phyloP scores from a whole-genome alignment of 495 filamentous ascomycete genomes.

The Hypoxylon crocopeplum region DNA sequence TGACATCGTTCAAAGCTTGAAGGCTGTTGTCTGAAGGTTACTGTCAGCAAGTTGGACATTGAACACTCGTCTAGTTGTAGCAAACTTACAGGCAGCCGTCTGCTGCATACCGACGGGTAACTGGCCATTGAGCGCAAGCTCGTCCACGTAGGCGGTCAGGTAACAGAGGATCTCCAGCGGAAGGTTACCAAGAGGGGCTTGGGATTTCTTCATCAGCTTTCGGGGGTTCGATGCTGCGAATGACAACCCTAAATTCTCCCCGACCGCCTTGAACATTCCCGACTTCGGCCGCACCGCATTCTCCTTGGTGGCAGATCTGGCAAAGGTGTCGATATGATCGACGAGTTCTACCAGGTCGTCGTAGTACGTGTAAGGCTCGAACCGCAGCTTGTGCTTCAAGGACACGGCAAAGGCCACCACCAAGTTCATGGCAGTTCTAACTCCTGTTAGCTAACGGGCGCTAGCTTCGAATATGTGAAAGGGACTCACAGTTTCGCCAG shows the following conservation, averaged over 20 bases:
- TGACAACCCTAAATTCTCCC: conserved; percentile 73
- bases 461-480: neutral
- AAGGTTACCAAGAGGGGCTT: conserved; percentile 71
- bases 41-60: conserved; percentile 5
- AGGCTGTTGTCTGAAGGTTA: conserved; percentile 54
- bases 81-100: conserved; percentile 49
- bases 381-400: conserved; percentile 86
- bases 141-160: conserved; percentile 69
- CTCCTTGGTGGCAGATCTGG: conserved; percentile 67
- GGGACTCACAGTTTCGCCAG: conserved; percentile 62
- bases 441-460: conserved; percentile 10
- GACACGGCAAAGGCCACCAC: conserved; percentile 78
- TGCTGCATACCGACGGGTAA: conserved; percentile 60
- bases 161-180: conserved; percentile 81
- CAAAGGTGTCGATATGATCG: conserved; percentile 70
- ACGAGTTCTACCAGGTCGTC: conserved; percentile 66
- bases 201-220: conserved; percentile 71
- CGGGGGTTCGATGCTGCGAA: conserved; percentile 76
- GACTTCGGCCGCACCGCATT: conserved; percentile 49
- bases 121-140: conserved; percentile 59
- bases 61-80: neutral
- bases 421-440: conserved; percentile 77
- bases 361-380: conserved; percentile 83
- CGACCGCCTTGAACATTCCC: conserved; percentile 67
- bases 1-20: conserved; percentile 70